A percentile compares a stretch with the other conserved stretches of the same genome.
Conservation (phyloP, 202 grass and related monocot species). For the Panicum virgatum region DNA sequence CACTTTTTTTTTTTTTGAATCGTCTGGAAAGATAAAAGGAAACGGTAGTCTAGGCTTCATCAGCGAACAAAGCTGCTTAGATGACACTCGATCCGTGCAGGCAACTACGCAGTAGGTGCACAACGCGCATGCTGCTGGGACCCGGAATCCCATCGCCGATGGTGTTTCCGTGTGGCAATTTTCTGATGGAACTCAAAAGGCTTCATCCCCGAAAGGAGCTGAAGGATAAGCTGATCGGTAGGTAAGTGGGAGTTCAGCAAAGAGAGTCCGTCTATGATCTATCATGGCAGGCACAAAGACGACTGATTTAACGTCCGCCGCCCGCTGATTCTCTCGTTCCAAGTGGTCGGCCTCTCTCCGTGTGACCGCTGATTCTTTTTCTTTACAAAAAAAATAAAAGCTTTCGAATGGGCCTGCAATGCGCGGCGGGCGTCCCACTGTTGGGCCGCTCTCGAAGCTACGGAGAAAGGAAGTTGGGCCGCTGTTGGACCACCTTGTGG, state of each 20-base stretch:
- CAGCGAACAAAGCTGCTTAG: no score
- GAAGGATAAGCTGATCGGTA: neutral
- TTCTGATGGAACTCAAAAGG: neutral
- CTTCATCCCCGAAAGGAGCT: neutral
- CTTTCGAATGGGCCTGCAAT: neutral
- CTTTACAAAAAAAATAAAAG: neutral
- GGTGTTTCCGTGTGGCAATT: neutral
- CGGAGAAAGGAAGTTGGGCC: no score
- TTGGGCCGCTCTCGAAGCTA: neutral
- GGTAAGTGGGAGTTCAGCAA: neutral
- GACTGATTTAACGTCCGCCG: neutral
- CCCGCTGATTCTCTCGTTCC: neutral
- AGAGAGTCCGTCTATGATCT: neutral
- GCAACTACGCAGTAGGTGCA: neutral
- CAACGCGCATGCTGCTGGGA: neutral
- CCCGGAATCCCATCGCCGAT: neutral
- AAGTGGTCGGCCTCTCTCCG: neutral
- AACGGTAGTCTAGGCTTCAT: neutral
- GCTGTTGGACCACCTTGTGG: neutral
- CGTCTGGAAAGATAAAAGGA: neutral
- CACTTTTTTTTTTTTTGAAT: no score
- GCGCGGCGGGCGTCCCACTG: neutral
- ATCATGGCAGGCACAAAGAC: neutral
- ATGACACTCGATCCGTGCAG: neutral
- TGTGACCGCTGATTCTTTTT: neutral